Base-by-base conservation (phyloP, 2,329 filamentous ascomycete species). In the Mycocentrospora acerina region DNA sequence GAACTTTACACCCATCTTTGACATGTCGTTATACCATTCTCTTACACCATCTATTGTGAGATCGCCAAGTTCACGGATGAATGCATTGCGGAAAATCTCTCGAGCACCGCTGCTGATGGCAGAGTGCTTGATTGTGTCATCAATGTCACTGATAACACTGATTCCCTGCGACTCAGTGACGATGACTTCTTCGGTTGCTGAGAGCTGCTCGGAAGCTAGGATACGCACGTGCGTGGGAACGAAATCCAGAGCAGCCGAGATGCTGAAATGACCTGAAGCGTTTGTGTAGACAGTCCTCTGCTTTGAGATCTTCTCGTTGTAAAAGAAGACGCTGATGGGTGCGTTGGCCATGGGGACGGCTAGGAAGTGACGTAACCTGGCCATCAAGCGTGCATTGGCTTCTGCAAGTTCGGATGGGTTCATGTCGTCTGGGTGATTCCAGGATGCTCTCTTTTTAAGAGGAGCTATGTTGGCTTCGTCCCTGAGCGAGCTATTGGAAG, bases 71-170 rank as follows among this genome's bases (percentile, higher is more conserved):
- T 96, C 89, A 8, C 90, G 84, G 36, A 96, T 85, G 62, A 98
- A 98, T 0, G 90, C 93, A 64, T 96, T 97, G 41, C 91, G 83
- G 66, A 97, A 97, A 46, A 97, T 96, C 62, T 97, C 93, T 42
- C 90, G 84, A 1, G 91, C 86, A 6, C 94, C 93, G 35, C 80
- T 80, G 2, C 82, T 80, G 50, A 98, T 96, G 40, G 90, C 94
- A 14, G 93, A 96, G 57, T 90, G 86, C 66, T 98, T 98, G 62
- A 98, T 85, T 0, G 93, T 98, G 67, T 98, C 93, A 60, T 98
- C 93, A 48, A 98, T 93, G 63, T 98, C 93, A 63, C 89, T 97
- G 64, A 98, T 97, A 42, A 98, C 62, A 65, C 90, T 97, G 46
- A 98, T 80, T 27, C 93, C 93, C 15, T 73, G 75, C 0, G 86